Evolutionary conservation across 805 yeast genomes (phyloP).

Genomic region (Saccharomycopsis fibuligera): DNA sequence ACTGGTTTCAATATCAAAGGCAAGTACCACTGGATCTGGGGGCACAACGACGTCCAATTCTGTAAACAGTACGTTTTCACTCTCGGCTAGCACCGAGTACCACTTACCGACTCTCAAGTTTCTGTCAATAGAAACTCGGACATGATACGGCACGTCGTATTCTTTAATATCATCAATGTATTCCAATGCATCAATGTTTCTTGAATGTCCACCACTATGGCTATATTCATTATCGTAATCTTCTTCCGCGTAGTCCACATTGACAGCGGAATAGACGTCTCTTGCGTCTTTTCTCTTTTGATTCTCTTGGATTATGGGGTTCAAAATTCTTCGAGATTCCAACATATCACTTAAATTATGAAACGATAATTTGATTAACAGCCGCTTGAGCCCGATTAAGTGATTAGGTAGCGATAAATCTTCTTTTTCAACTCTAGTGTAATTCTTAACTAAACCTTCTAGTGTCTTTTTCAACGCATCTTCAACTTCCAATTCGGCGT

Average conservation of each 20-base stretch:
- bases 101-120: constrained; percentile 90
- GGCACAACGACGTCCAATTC: constrained; percentile 77
- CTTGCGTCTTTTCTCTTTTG: constrained; percentile 52
- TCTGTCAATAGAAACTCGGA: constrained; percentile 88
- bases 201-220: constrained; percentile 10
- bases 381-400: constrained; percentile 64
- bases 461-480: constrained; percentile 67
- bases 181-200: constrained; percentile 48
- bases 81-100: constrained; percentile 71
- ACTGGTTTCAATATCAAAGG: constrained; percentile 96
- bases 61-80: constrained; percentile 49
- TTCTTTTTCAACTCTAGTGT: constrained; percentile 58
- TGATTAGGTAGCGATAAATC: constrained; percentile 84
- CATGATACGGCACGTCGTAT: constrained; percentile 95
- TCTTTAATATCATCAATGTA: constrained; percentile 77
- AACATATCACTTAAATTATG: constrained; percentile 68
- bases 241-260: constrained; percentile 32
- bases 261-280: constrained; percentile 59
- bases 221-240: constrained; percentile 29
- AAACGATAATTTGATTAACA: constrained; percentile 62
- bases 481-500: constrained; percentile 69
- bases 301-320: constrained; percentile 68
- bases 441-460: constrained; percentile 55
- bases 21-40: constrained; percentile 95
- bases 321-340: constrained; percentile 62